These are phyloP conservation scores for Paramecium sonneborni DNA, from an alignment of 73 alveolate species.

Conservation along the genomic window DNA sequence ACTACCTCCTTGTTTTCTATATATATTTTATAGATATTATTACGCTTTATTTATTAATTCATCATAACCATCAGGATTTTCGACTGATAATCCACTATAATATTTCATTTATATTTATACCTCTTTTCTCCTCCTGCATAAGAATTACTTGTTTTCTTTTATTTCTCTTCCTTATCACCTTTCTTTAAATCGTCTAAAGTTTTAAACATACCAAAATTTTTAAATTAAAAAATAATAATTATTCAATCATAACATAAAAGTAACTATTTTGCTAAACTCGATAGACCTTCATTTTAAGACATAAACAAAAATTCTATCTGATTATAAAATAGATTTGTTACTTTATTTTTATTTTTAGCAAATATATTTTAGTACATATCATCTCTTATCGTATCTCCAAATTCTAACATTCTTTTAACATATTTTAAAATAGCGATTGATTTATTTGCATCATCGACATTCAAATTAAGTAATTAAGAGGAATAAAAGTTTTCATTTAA, in stretches of 20 bases:
- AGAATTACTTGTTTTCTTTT: conserved; percentile 68
- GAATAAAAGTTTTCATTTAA: background rate
- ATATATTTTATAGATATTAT: conserved; percentile 38
- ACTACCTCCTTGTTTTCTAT: conserved; percentile 23
- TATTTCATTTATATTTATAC: background rate
- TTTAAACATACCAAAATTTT: conserved; percentile 33
- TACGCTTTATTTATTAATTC: conserved; percentile 73
- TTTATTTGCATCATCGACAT: background rate
- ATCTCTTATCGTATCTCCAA: background rate
- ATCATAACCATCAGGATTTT: conserved; percentile 73
- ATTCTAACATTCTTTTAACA: background rate
- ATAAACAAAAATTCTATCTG: background rate
- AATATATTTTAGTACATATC: background rate
- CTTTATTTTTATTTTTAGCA: background rate
- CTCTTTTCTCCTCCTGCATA: conserved; percentile 85
- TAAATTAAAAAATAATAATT: background rate
- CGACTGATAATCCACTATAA: conserved; percentile 77
- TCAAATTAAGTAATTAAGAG: background rate
- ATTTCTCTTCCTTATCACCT: conserved; percentile 29
- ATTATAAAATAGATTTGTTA: too few species aligned
- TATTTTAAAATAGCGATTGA: background rate
- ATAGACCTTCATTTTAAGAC: background rate
- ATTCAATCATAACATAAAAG: background rate
- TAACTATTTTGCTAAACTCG: background rate
- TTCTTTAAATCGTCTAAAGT: conserved; percentile 69